Base-by-base conservation (phyloP, 106 monocot species). In the Allium fistulosum region DNA sequence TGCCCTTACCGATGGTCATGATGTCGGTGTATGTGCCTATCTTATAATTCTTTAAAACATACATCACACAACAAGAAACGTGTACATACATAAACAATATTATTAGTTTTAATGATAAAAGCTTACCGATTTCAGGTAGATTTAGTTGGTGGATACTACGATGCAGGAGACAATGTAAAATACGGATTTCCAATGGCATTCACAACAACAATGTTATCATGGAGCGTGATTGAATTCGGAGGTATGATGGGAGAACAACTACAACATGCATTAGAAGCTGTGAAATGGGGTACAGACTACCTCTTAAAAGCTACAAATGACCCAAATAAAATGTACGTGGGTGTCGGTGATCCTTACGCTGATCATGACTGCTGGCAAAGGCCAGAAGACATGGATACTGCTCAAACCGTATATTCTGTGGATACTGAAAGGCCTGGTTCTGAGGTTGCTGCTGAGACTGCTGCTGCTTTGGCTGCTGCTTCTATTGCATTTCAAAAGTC, bases 171-270 rank as follows among this genome's bases (percentile, higher is more conserved):
- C 88, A 91, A 96, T 80, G 77, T 96, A 18, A 92, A 96, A 85
- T 96, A 91, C 80, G 95, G 95, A 0, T 96, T 96, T 80, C 95
- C 92, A n/a, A 96, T 96, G 95, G 95, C 95, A 14, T 92, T 88
- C 83, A 88, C 95, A 11, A 68, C 86, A 26, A 96, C 92, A 8
- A 71, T 95, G 13, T 85, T 95, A 62, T 61, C 95, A 10, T 95
- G 95, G 95, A 67, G 81, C 58, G 72, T 86, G 49, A 86, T 96
- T 46, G 91, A 96, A 61, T 96, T 92, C 74, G 88, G 86, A 8
- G 26, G 1, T 7, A 27, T 51, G 0, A 83, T 88, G 82, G 83
- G 86, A n/a, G 51, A 69, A 10, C 70, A 83, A 49, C 62, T 76
- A 53, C 13, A 53, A 9, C 78, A 86, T 22, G 91, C 95, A 6